phyloP scores from a whole-genome alignment of 352 stramenopile genomes.

The Salisapilia sapeloensis region DNA sequence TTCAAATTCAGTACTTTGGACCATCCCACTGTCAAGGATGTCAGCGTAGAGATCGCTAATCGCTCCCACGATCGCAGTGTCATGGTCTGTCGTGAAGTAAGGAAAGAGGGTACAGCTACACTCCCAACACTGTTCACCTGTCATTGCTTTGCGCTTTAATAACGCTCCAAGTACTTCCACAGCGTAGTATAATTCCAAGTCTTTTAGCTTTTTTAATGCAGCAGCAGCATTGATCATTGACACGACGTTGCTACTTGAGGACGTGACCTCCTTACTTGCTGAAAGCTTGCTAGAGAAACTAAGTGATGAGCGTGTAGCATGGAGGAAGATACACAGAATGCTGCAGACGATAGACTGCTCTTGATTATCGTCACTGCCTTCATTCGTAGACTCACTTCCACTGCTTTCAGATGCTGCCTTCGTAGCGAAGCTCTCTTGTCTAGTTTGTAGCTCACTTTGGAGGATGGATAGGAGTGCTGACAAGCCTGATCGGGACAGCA shows the following conservation, averaged over 20 bases:
- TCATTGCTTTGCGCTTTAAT: constrained; percentile 27
- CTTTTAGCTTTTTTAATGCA: constrained; percentile 10
- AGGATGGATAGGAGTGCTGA: constrained; percentile 28
- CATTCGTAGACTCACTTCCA: constrained; percentile 8
- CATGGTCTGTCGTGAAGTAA: constrained; percentile 11
- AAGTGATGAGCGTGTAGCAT: constrained; percentile 44
- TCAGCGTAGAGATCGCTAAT: constrained; percentile 49
- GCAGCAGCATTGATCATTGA: constrained; percentile 16
- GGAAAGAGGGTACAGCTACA: constrained; percentile 26
- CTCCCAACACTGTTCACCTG: constrained; percentile 27
- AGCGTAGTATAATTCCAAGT: constrained; percentile 42
- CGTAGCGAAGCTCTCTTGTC: constrained; percentile 3
- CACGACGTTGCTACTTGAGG: constrained; percentile 19
- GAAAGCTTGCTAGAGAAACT: constrained; percentile 40
- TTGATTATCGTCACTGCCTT: constrained; percentile 20
- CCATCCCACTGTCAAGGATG: constrained; percentile 29
- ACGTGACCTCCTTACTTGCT: constrained; percentile 6
- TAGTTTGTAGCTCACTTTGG: constrained; percentile 20
- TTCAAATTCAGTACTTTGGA: constrained; percentile 15
- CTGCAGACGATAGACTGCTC: constrained; percentile 55
- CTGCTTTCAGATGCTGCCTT: constrained; percentile 7
- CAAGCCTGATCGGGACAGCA: constrained; percentile 30
- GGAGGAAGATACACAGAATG: constrained; percentile 56
- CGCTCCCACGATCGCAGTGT: constrained; percentile 28
- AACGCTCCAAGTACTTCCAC: constrained; percentile 46